These are phyloP conservation scores for Fusarium transvaalense DNA, from an alignment of 2,329 filamentous ascomycete species.

Conservation along the genomic window DNA sequence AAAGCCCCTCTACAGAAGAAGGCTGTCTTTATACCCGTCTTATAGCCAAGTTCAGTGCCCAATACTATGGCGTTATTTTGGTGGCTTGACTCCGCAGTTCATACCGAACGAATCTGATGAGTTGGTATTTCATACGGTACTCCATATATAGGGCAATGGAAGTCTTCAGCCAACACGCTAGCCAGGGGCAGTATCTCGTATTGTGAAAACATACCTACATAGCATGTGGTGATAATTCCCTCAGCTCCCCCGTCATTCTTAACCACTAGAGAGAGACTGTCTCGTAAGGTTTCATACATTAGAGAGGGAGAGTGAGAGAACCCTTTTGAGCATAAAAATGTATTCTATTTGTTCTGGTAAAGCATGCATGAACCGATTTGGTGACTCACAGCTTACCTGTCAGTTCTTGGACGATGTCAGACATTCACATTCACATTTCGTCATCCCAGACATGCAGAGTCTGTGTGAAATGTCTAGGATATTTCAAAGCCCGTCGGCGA, in stretches of 20 bases:
- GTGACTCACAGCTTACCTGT: neutral
- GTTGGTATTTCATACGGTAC: too few species aligned
- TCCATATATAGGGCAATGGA: neutral
- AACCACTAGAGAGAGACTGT: neutral
- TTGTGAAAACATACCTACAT: neutral
- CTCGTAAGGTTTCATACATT: neutral
- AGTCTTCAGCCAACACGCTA: neutral
- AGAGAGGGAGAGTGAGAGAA: too few species aligned
- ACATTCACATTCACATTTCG: neutral
- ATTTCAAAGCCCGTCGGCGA: neutral
- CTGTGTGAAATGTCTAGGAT: neutral
- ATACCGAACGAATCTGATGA: too few species aligned
- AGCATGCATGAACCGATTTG: neutral
- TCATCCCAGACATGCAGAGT: neutral
- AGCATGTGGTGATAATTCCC: conserved; percentile 3
- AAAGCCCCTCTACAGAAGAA: too few species aligned
- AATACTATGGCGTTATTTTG: too few species aligned
- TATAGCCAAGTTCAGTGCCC: too few species aligned
- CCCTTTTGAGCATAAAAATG: too few species aligned
- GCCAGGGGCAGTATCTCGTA: neutral
- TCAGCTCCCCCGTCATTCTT: neutral
- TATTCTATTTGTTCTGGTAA: neutral
- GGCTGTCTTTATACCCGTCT: too few species aligned
- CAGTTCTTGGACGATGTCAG: neutral
- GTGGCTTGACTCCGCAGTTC: too few species aligned